Base-by-base conservation (phyloP, 2,329 filamentous ascomycete genomes). In the Pezicula neosporulosa region DNA sequence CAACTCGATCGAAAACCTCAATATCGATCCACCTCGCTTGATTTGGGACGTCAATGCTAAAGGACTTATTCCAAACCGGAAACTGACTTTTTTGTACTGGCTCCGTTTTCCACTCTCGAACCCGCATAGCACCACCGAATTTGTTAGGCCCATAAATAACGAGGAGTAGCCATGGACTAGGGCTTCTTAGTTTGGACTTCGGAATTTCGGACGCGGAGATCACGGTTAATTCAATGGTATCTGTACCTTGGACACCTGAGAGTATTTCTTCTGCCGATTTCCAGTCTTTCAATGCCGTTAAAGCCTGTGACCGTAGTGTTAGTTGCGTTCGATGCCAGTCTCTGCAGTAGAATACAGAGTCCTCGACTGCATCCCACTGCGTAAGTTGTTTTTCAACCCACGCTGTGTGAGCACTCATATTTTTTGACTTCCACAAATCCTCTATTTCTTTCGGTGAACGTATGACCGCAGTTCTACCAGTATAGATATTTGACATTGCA, bases 371-470 rank as follows among this genome's bases (percentile, higher is more conserved):
- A 12, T 48, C 45, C 57, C 56, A 58, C 8, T 21, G 47, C n/a
- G 53, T 51, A 21, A 61, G 24, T 46, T 58, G 57, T 16, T 56
- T 56, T 41, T 59, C 54, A 10, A 59, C 33, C 55, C 55, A 61
- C 15, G 59, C 49, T 10, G 47, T 48, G 27, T 54, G 52, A 10
- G 52, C 30, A n/a, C 46, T 38, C 53, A 60, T 57, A 10, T 53
- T 53, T 9, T 51, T 50, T 3, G 42, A 30, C 35, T 52, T 46
- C 56, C 58, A 60, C 16, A 49, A 38, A 10, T 49, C 15, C 18
- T 55, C 55, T 12, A 58, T 30, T 6, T 53, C 51, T 12, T 51
- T 44, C 30, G 28, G 44, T n/a, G 58, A 47, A n/a, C 49, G 37
- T 28, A 51, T 49, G 6, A 59, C 44, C 30, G 56, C 56, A 10